Evolutionary conservation across 2,329 filamentous ascomycete genomes (phyloP).

Genomic region (Colletotrichum chrysophilum): DNA sequence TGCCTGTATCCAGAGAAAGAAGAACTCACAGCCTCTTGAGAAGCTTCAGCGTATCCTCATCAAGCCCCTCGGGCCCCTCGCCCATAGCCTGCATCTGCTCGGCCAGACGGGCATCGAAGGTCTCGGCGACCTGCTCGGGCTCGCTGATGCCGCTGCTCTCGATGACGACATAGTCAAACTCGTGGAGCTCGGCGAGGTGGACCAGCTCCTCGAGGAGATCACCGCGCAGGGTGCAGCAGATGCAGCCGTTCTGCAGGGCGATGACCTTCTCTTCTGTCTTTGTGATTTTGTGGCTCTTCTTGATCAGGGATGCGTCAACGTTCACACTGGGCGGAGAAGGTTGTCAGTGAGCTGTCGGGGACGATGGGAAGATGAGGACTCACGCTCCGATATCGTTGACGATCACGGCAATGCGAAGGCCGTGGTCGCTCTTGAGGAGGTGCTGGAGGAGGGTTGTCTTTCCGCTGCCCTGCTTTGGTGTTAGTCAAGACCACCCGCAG

Average conservation of each 20-base stretch:
- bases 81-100: slow-evolving; percentile 47
- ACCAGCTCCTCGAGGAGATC: slow-evolving; percentile 75
- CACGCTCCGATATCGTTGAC: slow-evolving; percentile 74
- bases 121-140: slow-evolving; percentile 77
- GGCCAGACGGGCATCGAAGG: slow-evolving; percentile 65
- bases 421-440: slow-evolving; percentile 70
- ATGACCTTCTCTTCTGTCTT: slow-evolving; percentile 69
- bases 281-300: slow-evolving; percentile 58
- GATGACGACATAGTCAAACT: slow-evolving; percentile 75
- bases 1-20: background rate
- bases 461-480: slow-evolving; percentile 60
- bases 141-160: slow-evolving; percentile 77
- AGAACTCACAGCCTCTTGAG: slow-evolving; percentile 39
- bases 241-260: slow-evolving; percentile 75
- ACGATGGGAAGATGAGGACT: slow-evolving; percentile 22
- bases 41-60: slow-evolving; percentile 37
- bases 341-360: background rate
- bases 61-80: slow-evolving; percentile 33
- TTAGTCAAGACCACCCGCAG: background rate
- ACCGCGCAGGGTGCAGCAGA: slow-evolving; percentile 76
- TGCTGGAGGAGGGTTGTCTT: slow-evolving; percentile 75
- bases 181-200: slow-evolving; percentile 63
- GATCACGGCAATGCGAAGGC: slow-evolving; percentile 72
- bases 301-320: slow-evolving; percentile 68
- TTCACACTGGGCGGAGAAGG: slow-evolving; percentile 52